Evolutionary conservation across 164 flowering plant species (phyloP).

Genomic region (Piper betle): DNA sequence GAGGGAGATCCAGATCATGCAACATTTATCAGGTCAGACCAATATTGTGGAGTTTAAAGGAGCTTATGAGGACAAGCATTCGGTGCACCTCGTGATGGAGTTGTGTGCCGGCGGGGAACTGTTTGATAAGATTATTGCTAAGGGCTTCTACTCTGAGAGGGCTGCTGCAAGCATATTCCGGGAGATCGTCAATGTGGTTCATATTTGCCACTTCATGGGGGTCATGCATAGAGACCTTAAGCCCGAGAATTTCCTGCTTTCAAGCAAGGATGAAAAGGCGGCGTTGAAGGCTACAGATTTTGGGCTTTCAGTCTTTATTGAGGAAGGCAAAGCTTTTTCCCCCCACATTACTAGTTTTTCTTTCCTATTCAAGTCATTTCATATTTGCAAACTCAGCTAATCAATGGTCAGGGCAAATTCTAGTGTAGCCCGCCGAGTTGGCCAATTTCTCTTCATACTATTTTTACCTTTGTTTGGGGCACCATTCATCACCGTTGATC

Average conservation of each 20-base stretch:
- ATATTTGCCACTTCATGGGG: conserved; percentile 91
- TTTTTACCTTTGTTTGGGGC: not conserved
- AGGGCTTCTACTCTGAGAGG: conserved; percentile 76
- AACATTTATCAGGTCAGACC: conserved; percentile 82
- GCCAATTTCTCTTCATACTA: conserved; percentile 1
- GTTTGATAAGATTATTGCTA: conserved; percentile 81
- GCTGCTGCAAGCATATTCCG: conserved; percentile 75
- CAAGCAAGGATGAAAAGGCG: conserved; percentile 60
- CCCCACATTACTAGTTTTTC: too few species aligned
- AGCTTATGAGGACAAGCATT: conserved; percentile 76
- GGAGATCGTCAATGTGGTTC: conserved; percentile 69
- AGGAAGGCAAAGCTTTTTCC: conserved; percentile 46
- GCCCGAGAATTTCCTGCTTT: conserved; percentile 91
- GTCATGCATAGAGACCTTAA: conserved; percentile 94
- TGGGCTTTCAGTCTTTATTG: conserved; percentile 85
- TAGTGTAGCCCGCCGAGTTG: not conserved
- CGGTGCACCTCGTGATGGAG: conserved; percentile 88
- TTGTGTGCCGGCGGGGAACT: conserved; percentile 92
- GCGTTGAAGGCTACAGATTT: conserved; percentile 85
- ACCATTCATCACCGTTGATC: too few species aligned
- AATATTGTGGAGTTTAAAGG: conserved; percentile 91
- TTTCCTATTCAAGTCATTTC: too few species aligned
- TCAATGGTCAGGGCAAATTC: not conserved
- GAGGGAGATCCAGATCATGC: conserved; percentile 89
- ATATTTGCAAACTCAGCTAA: not conserved